Conservation (phyloP, 495 filamentous ascomycete species). For the Haplographium delicatum region DNA sequence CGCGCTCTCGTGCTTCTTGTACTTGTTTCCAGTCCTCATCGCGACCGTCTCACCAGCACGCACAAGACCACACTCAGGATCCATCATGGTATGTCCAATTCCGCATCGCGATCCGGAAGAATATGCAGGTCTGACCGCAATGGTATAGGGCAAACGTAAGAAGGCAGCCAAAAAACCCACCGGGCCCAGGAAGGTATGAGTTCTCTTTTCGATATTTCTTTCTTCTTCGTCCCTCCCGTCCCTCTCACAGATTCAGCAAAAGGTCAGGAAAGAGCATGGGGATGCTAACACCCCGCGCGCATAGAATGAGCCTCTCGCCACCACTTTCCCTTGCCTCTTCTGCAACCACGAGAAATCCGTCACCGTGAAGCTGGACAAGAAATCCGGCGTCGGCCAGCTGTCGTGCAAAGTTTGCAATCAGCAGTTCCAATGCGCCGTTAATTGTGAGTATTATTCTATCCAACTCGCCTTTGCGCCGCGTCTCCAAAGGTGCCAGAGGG, state of each 20-base stretch:
- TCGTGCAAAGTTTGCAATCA: conserved; percentile 92
- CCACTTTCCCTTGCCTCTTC: conserved; percentile 90
- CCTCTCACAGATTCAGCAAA: too few relatives aligned
- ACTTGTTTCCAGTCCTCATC: too few relatives aligned
- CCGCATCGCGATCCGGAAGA: too few relatives aligned
- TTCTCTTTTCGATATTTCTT: background rate
- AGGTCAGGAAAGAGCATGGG: too few relatives aligned
- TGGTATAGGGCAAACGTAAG: conserved; percentile 85
- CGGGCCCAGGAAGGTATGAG: conserved; percentile 71
- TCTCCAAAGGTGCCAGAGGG: background rate
- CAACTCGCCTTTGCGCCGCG: background rate
- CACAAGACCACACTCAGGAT: too few relatives aligned
- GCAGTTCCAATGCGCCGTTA: conserved; percentile 84
- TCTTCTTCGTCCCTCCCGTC: background rate
- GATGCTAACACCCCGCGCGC: background rate
- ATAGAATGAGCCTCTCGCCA: conserved; percentile 82
- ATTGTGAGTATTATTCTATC: conserved; percentile 57
- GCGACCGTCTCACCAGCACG: too few relatives aligned
- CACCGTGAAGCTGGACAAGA: conserved; percentile 85
- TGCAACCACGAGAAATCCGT: conserved; percentile 96
- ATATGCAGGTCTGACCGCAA: background rate
- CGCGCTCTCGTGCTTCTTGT: too few relatives aligned
- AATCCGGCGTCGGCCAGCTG: conserved; percentile 73
- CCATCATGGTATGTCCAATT: too few relatives aligned
- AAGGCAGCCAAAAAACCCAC: conserved; percentile 81